phyloP scores from a whole-genome alignment of 2,329 filamentous ascomycete species.

The Cladophialophora exuberans region DNA sequence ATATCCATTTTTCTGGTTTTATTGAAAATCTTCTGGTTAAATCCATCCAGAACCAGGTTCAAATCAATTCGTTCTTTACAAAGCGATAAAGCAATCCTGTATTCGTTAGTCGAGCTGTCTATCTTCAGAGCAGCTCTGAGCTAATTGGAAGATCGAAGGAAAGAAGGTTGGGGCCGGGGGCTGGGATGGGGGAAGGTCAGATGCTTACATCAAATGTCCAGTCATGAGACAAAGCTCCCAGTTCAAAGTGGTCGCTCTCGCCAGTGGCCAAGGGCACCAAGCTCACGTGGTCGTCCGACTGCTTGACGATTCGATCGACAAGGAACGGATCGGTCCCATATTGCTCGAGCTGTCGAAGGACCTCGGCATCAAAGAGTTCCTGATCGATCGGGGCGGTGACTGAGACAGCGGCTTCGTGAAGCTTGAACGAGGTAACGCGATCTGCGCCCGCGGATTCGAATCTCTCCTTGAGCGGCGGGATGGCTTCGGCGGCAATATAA shows the following conservation, averaged over 20 bases:
- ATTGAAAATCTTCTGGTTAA: no score
- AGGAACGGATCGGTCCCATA: neutral
- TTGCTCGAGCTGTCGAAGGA: neutral
- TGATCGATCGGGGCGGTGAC: neutral
- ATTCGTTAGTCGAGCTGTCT: no score
- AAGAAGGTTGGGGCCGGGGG: no score
- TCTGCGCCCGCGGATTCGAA: neutral
- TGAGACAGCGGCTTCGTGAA: neutral
- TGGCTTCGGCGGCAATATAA: conserved; percentile 1
- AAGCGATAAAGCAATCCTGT: no score
- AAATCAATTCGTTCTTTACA: no score
- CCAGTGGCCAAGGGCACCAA: neutral
- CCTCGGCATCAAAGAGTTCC: neutral
- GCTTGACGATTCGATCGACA: neutral
- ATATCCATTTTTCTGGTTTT: no score
- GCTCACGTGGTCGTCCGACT: neutral
- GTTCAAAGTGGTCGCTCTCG: neutral
- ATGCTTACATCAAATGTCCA: neutral
- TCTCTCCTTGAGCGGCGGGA: conserved; percentile 1
- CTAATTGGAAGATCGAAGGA: no score
- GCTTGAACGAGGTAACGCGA: neutral
- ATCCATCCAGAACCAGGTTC: no score
- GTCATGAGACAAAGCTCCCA: neutral
- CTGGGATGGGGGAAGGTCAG: no score
- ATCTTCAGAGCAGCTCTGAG: no score